phyloP scores from a whole-genome alignment of 768 basidiomycete species.

The Myochromella boudieri region DNA sequence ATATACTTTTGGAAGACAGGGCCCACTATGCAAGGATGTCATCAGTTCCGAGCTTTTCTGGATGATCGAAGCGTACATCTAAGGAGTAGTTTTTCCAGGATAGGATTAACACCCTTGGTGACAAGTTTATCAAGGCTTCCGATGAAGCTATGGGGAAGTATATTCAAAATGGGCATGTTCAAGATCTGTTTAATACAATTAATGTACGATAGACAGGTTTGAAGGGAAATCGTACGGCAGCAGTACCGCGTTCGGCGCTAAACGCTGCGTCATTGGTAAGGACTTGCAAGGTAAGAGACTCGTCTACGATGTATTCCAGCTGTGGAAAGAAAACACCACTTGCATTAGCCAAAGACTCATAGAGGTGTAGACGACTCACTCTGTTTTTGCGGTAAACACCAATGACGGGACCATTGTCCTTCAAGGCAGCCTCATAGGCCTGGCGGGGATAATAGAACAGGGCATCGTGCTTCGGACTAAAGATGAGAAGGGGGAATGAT shows the following conservation, averaged over 20 bases:
- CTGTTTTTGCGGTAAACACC: conserved; percentile 11
- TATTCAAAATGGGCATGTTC: conserved; percentile 5
- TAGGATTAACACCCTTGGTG: conserved; percentile 6
- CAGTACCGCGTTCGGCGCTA: conserved; percentile 10
- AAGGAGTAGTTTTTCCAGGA: neutral
- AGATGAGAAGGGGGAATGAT: neutral
- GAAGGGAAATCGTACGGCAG: neutral
- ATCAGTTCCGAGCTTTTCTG: neutral
- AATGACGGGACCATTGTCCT: conserved; percentile 4
- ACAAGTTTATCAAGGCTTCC: conserved; percentile 6
- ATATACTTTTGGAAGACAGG: conserved; percentile 7
- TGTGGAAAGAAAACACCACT: neutral
- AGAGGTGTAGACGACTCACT: neutral
- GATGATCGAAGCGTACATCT: neutral
- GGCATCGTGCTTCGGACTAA: neutral
- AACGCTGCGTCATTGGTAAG: conserved; percentile 7
- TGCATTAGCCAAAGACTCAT: neutral
- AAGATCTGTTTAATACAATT: neutral
- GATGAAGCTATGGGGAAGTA: conserved; percentile 2
- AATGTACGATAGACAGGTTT: neutral
- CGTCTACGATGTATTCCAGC: conserved; percentile 10
- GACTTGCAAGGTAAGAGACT: conserved; percentile 3
- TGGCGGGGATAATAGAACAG: conserved; percentile 6
- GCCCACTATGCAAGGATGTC: neutral
- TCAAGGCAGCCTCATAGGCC: conserved; percentile 6